Evolutionary conservation across 352 stramenopile species (phyloP), one percentile per base, ranked within the genome.

Genomic region (Pythium diclinum): DNA sequence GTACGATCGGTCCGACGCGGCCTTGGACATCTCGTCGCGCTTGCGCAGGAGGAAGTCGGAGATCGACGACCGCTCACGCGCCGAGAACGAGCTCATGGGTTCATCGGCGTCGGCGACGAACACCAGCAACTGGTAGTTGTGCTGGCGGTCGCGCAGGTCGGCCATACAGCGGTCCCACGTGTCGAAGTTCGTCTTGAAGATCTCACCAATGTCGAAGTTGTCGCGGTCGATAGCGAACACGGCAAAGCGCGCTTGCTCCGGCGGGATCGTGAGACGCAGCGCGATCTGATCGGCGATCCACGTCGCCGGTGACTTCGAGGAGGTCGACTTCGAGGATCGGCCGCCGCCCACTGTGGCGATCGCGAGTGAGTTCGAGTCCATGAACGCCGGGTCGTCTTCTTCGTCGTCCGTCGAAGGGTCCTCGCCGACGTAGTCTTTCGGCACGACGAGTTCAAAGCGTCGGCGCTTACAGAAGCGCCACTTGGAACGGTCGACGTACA

Each of bases 201-300:
- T 76, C 57, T 94, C 85, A 23, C 86, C 68, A n/a, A 94, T 83
- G 63, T 90, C 81, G 11, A 85, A 79, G 49, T 80, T 81, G 51
- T 92, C 78, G 21, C 76, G 73, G 53, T 90, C 75, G 53, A 79
- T 81, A 30, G 82, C 75, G 46, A 91, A 80, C 25, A 76, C 74
- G 9, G 83, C 80, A 56, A 92, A 89, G 3, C 63, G 73, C 11
- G 88, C 67, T 16, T 77, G 71, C 38, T 89, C 77, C 0, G 65
- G 54, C 9, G 85, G 75, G 16, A 94, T 87, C 6, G 56, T 74
- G 8, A 92, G 72, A 25, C 54, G 67, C 17, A 32, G 49, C 0
- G 63, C 70, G 33, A 71, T 76, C 34, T 68, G 58, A 17, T 66
- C 55, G 0, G 65, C 51, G 28, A 72, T 60, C 56, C 66, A 72